phyloP scores from a whole-genome alignment of 805 yeast genomes.

The Torulaspora microellipsoides region DNA sequence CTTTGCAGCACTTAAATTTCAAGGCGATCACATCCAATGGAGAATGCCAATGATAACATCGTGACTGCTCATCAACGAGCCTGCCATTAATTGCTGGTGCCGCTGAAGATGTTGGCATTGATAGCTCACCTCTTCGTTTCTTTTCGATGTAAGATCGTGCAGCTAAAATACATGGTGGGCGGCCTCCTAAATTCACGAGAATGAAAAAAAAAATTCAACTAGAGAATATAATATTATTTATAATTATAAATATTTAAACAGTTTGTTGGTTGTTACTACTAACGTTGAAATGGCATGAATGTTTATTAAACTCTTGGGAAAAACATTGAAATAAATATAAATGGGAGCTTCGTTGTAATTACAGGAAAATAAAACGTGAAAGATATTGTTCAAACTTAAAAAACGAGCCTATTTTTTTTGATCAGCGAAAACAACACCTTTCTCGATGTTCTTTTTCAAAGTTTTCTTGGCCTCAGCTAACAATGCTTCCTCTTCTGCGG shows the following conservation, averaged over 20 bases:
- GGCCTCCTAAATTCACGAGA: too few relatives aligned
- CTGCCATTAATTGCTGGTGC: slow-evolving; percentile 15
- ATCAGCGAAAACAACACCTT: slow-evolving; percentile 82
- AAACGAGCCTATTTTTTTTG: slow-evolving; percentile 10
- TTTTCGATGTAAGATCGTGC: too few relatives aligned
- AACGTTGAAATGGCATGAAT: too few relatives aligned
- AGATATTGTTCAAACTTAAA: neutral
- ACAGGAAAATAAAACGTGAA: neutral
- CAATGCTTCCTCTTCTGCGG: slow-evolving; percentile 78
- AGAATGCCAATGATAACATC: slow-evolving; percentile 35
- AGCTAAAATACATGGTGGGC: too few relatives aligned
- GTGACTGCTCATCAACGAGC: slow-evolving; percentile 24
- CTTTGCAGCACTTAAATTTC: slow-evolving; percentile 31
- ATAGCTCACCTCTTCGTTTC: too few relatives aligned
- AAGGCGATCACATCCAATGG: slow-evolving; percentile 30
- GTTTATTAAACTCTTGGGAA: too few relatives aligned
- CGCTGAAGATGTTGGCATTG: too few relatives aligned
- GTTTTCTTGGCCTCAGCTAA: slow-evolving; percentile 82
- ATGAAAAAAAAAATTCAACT: too few relatives aligned
- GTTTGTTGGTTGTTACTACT: too few relatives aligned
- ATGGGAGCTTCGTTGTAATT: neutral
- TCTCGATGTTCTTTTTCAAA: slow-evolving; percentile 81
- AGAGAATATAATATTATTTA: too few relatives aligned
- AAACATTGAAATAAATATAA: neutral
- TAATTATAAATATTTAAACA: too few relatives aligned